Base-by-base conservation (phyloP, 2,329 filamentous ascomycete genomes). In the Reticulascus tulasneorum region DNA sequence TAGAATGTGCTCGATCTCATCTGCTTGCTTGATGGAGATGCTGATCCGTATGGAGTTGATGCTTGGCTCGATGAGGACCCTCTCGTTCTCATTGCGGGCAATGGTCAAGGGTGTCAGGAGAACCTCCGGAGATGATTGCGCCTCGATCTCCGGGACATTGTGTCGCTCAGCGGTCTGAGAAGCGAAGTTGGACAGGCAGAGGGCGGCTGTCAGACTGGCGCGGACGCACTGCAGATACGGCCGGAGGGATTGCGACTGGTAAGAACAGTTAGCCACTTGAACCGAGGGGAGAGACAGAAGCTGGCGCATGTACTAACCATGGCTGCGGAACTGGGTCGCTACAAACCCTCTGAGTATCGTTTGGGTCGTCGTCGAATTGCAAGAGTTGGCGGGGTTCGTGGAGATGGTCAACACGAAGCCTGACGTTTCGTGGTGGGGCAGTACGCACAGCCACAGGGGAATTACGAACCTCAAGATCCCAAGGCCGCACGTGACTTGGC, bases 1-100 rank as follows among this genome's bases (percentile, higher is more conserved):
- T 44, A 98, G 71, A 47, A 98, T 97, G 60, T 94, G 80, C 66
- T 98, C 93, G 55, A 97, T 98, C 70, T 98, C 93, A 63, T 98
- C 93, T 45, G 93, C 93, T 73, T 98, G 93, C 71, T 98, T 98
- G 66, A 98, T 96, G 73, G 91, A 88, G 70, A 98, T 94, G 76
- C 88, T 95, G 56, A 98, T 86, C 51, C 93, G 84, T 50, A 98
- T 86, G 50, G 86, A 94, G 76, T 98, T 98, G 69, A 97, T 84
- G 62, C 86, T 93, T 35, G 93, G 90, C 69, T 97, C 91, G 59
- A 97, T 94, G 44, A 95, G 73, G 49, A 98, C 91, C 52, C 86
- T 83, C 75, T 98, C 93, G 62, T 96, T 94, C 66, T 97, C 90
- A 66, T 98, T 98, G 47, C 93, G 82, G 46, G 91, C 85, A 50